A percentile compares a stretch with the other conserved stretches of the same genome.
Evolutionary conservation across 805 yeast genomes (phyloP).

Genomic region (Zygotorulaspora florentina): DNA sequence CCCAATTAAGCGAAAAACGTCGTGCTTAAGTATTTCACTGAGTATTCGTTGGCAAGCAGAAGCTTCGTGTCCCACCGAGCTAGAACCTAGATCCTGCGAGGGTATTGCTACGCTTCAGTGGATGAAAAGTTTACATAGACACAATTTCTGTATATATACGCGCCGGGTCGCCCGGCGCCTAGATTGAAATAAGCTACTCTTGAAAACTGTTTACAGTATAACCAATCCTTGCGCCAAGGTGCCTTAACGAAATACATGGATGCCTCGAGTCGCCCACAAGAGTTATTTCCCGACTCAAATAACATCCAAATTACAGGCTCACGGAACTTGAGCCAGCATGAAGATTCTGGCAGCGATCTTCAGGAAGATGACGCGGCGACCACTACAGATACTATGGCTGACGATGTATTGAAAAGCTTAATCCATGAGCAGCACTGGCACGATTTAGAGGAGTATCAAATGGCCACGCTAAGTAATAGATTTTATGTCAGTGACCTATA

Average conservation of each 20-base stretch:
- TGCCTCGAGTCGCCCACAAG: slow-evolving; percentile 11
- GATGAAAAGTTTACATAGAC: too few relatives aligned
- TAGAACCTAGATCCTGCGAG: too few relatives aligned
- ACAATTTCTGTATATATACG: too few relatives aligned
- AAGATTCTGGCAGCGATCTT: not conserved
- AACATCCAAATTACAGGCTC: slow-evolving; percentile 16
- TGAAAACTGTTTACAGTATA: too few relatives aligned
- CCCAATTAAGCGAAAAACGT: too few relatives aligned
- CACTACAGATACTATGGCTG: slow-evolving; percentile 11
- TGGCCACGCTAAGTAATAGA: slow-evolving; percentile 18
- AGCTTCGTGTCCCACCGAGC: too few relatives aligned
- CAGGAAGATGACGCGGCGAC: slow-evolving; percentile 2
- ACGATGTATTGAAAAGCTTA: slow-evolving; percentile 14
- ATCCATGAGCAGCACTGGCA: slow-evolving; percentile 19
- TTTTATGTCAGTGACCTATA: slow-evolving; percentile 24
- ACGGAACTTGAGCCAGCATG: slow-evolving; percentile 1
- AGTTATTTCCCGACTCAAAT: slow-evolving; percentile 22
- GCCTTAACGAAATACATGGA: slow-evolving; percentile 3
- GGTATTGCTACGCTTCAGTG: too few relatives aligned
- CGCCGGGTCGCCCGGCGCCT: too few relatives aligned
- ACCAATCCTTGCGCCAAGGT: not conserved
- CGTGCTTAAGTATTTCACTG: too few relatives aligned
- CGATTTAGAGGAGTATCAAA: slow-evolving; percentile 17
- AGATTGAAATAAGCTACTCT: too few relatives aligned
- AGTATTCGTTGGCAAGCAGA: too few relatives aligned